Evolutionary conservation across 768 basidiomycete genomes (phyloP).

Genomic region (Auriscalpium microsporum): DNA sequence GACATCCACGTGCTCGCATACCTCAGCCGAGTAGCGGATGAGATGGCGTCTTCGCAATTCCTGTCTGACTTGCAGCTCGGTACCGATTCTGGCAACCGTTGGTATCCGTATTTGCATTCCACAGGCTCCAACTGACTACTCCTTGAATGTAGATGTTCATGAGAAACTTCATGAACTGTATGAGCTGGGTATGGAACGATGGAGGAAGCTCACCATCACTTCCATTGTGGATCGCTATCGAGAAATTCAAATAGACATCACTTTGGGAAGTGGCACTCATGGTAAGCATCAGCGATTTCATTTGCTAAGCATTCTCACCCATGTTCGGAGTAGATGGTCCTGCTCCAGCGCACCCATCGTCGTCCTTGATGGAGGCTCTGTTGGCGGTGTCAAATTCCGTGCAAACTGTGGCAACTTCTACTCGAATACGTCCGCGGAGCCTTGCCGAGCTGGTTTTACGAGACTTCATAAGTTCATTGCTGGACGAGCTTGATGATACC

Average conservation of each 20-base stretch:
- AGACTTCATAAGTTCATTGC: conserved; percentile 5
- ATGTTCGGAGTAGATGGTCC: neutral
- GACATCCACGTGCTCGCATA: conserved; percentile 10
- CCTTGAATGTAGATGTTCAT: conserved; percentile 22
- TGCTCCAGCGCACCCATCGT: conserved; percentile 27
- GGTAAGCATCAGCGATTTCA: no score
- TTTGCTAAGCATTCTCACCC: no score
- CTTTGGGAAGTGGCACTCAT: no score
- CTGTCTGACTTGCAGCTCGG: conserved; percentile 3
- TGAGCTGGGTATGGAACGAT: conserved; percentile 39
- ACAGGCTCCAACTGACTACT: conserved; percentile 31
- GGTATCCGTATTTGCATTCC: neutral
- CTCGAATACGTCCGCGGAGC: conserved; percentile 6
- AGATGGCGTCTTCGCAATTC: conserved; percentile 11
- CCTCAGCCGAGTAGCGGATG: conserved; percentile 11
- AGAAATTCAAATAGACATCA: neutral
- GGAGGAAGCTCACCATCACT: conserved; percentile 40
- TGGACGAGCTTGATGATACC: neutral
- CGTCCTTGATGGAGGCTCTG: conserved; percentile 46
- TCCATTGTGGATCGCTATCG: conserved; percentile 6
- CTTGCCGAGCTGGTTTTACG: conserved; percentile 14
- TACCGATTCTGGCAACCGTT: conserved; percentile 1
- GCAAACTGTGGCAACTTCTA: conserved; percentile 46
- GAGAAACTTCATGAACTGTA: conserved; percentile 33
- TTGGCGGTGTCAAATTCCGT: conserved; percentile 44